Base-by-base conservation (phyloP, 75 land plant species). In the Cryptomeria japonica region DNA sequence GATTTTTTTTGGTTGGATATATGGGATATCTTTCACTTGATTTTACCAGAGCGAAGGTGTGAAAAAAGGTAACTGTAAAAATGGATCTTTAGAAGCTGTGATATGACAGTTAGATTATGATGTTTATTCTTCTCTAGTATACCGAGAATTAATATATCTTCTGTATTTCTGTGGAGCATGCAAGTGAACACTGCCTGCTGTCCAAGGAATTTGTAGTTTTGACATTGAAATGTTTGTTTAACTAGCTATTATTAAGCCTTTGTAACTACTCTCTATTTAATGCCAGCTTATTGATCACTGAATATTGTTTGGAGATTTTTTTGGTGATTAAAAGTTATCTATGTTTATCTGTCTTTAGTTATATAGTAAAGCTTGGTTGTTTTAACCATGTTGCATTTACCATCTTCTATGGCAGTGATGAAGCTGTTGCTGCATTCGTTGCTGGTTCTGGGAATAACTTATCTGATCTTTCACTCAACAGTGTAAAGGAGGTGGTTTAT, bases 391-490 rank as follows among this genome's bases (percentile, higher is more conserved):
- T 9, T 28, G 44, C 19, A 25, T 44, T 42, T 44, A 41, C 18
- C 37, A 39, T 80, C 64, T 56, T 80, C 34, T 37, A 32, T 91
- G 53, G 25, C 88, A 96, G 98, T 91, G 98, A 96, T 92, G 94
- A 95, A 88, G 95, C 93, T 68, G 56, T 96, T 87, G 96, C 98
- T 84, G 95, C 93, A 46, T 95, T 92, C 49, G 25, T 96, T 25
- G 92, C 89, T 47, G 92, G 92, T 15, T 91, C 92, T 78, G 96
- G 98, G 41, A 84, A 61, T 58, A 76, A 82, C 22, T 86, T 95
- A 51, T 85, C 51, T 51, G 93, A 94, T 32, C 88, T 96, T 68
- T 92, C 95, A 1, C 87, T 95, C 34, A 96, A 95, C 83, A 88
- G 85, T 80, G 91, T 96, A 18, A 90, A 82, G 79, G 86, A 95